Percentiles rank a stretch among this genome's conserved stretches.
Evolutionary conservation across 2,329 filamentous ascomycete genomes (phyloP).

Genomic region (Colletotrichum falcatum): DNA sequence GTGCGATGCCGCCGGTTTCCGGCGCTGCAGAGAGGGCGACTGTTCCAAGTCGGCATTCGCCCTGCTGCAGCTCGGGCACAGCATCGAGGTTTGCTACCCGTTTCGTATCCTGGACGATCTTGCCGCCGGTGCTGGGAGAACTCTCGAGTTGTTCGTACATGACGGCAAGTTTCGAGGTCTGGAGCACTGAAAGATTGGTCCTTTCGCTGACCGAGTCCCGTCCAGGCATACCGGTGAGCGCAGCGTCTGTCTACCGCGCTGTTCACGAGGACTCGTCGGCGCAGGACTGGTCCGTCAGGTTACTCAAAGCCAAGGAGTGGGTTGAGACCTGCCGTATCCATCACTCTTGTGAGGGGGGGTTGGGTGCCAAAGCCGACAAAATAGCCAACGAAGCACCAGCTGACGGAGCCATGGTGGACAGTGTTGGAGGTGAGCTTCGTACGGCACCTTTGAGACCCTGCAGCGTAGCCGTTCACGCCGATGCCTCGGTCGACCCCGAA

Average conservation of each 20-base stretch:
- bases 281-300: not conserved
- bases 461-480: not conserved
- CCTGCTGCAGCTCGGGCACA: not conserved
- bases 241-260: accelerated
- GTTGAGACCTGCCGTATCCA: not conserved
- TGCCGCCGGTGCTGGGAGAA: not conserved
- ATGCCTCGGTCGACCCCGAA: too few species aligned
- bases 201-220: not conserved
- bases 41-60: slow-evolving; percentile 12
- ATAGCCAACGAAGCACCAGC: too few species aligned
- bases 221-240: not conserved
- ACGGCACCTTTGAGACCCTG: not conserved
- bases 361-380: not conserved
- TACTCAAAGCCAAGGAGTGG: not conserved
- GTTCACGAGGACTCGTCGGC: not conserved
- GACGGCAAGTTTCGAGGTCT: not conserved
- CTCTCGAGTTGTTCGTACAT: not conserved
- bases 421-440: too few species aligned
- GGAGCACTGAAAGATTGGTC: too few species aligned
- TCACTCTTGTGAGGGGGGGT: not conserved
- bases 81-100: slow-evolving; percentile 5
- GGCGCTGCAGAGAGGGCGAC: not conserved
- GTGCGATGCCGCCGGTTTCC: not conserved
- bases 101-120: slow-evolving; percentile 10
- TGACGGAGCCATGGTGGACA: not conserved